These are phyloP conservation scores for Saitozyma podzolica DNA, from an alignment of 768 basidiomycete genomes.

Conservation along the genomic window DNA sequence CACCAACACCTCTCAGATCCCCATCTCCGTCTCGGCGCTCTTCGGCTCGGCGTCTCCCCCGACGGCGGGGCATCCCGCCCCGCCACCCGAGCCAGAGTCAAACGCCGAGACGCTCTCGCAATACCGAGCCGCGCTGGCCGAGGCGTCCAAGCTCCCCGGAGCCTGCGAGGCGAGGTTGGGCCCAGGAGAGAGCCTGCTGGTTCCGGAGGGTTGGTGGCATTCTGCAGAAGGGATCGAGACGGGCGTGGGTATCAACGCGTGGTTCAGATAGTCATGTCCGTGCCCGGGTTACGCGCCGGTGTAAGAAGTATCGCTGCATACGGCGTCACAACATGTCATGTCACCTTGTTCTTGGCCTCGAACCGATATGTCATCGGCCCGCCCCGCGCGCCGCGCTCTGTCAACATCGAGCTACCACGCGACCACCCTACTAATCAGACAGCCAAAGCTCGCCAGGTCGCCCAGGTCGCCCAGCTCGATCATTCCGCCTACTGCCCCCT, in stretches of 20 bases:
- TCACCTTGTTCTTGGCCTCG: too few species aligned
- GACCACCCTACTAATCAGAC: too few species aligned
- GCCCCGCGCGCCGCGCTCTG: too few species aligned
- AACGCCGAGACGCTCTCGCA: neutral
- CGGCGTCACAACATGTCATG: too few species aligned
- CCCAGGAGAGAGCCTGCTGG: conserved; percentile 38
- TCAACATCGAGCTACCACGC: too few species aligned
- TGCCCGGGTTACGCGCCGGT: conserved; percentile 58
- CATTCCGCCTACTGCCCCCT: too few species aligned
- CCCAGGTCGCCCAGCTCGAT: too few species aligned
- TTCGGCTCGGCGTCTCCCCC: neutral
- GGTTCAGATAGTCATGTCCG: conserved; percentile 33
- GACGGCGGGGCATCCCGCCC: too few species aligned
- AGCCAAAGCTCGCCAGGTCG: too few species aligned
- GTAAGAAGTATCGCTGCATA: conserved; percentile 40
- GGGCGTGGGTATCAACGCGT: conserved; percentile 42
- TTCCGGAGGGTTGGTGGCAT: conserved; percentile 52
- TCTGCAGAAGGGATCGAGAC: conserved; percentile 37
- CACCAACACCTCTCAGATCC: conserved; percentile 45
- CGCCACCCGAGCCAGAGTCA: too few species aligned
- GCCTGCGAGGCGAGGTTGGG: conserved; percentile 30
- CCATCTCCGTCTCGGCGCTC: conserved; percentile 28
- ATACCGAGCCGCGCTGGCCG: neutral
- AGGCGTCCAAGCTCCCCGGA: conserved; percentile 13
- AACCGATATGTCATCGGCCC: too few species aligned